Conservation (phyloP, 495 filamentous ascomycete species). For the Aspergillus biplanus region DNA sequence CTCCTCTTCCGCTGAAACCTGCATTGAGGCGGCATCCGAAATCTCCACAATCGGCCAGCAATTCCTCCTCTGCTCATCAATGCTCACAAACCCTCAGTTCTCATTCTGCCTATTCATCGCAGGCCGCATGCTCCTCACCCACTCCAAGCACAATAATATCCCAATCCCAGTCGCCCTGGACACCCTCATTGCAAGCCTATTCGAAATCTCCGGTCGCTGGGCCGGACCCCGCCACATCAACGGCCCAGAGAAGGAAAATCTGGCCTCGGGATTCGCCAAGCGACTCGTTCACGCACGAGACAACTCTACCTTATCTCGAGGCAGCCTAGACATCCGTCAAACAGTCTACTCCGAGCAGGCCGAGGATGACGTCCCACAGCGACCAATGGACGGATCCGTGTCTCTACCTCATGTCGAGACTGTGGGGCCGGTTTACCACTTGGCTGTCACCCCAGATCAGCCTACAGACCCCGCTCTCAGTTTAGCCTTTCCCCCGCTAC, state of each 20-base stretch:
- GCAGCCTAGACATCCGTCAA: conserved; percentile 39
- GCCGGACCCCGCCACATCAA: conserved; percentile 24
- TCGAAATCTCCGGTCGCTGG: conserved; percentile 41
- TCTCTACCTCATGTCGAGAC: no score
- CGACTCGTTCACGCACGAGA: conserved; percentile 32
- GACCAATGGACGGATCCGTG: neutral
- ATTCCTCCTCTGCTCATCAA: conserved; percentile 24
- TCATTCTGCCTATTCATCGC: conserved; percentile 34
- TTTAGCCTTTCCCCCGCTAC: conserved; percentile 41
- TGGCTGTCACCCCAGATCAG: conserved; percentile 9
- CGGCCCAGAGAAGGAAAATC: conserved; percentile 23
- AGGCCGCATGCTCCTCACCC: conserved; percentile 38
- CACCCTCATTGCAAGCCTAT: conserved; percentile 29
- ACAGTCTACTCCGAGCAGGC: conserved; percentile 38
- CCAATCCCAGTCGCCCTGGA: conserved; percentile 30
- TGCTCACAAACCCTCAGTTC: conserved; percentile 30
- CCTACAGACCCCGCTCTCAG: conserved; percentile 29
- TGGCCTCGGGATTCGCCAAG: conserved; percentile 40
- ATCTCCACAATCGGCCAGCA: conserved; percentile 27
- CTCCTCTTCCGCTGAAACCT: conserved; percentile 26
- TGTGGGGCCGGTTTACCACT: neutral
- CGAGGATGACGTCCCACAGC: conserved; percentile 6
- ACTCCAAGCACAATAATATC: conserved; percentile 30
- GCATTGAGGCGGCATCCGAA: conserved; percentile 31
- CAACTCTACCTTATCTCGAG: conserved; percentile 21